Percentiles rank a stretch among this genome's conserved stretches.
Evolutionary conservation across 179 eudicot species (phyloP).

Genomic region (Silene noctiflora): DNA sequence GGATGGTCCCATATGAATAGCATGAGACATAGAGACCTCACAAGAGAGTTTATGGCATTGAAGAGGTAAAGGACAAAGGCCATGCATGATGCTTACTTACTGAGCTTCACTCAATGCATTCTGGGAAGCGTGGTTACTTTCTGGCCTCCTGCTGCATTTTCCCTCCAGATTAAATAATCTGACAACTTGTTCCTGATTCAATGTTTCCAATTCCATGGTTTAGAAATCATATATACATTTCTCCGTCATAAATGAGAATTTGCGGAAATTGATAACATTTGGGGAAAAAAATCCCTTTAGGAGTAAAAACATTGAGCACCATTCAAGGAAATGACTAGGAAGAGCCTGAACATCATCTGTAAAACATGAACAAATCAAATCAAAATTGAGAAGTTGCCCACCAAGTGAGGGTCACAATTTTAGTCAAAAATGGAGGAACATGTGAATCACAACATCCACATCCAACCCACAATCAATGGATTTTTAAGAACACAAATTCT

Average conservation of each 20-base stretch:
- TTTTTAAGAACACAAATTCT: no score
- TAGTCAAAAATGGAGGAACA: conserved; percentile 1
- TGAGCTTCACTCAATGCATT: background rate
- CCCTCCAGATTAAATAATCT: background rate
- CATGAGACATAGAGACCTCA: background rate
- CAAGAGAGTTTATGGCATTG: background rate
- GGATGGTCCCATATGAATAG: background rate
- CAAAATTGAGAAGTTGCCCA: background rate
- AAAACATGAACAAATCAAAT: no score
- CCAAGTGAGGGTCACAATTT: background rate
- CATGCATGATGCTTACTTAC: background rate
- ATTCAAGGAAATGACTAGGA: background rate
- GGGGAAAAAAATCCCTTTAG: no score
- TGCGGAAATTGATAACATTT: no score
- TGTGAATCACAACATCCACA: conserved; percentile 2
- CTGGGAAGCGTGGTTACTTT: conserved; percentile 11
- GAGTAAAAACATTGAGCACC: background rate
- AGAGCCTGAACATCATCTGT: background rate
- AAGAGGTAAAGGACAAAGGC: background rate
- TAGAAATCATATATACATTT: background rate
- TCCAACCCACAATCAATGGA: background rate
- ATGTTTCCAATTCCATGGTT: conserved; percentile 12
- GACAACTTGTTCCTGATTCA: conserved; percentile 11
- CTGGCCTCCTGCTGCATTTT: background rate
- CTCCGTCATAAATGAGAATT: no score